phyloP scores from a whole-genome alignment of 352 stramenopile genomes.

The Achlya hypogyna region DNA sequence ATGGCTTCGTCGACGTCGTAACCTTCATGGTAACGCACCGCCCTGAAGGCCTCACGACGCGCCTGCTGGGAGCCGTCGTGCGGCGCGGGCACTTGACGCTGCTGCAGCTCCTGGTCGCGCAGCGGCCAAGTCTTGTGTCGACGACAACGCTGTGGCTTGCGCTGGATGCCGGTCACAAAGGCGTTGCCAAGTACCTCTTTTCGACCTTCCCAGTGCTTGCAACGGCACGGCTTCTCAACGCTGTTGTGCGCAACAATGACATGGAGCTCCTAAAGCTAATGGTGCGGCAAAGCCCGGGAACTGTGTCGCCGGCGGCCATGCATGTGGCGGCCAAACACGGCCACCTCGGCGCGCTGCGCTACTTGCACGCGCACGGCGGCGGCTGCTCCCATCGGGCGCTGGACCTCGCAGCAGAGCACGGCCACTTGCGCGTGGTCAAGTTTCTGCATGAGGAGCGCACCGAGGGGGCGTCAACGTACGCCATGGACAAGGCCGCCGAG shows the following conservation, averaged over 20 bases:
- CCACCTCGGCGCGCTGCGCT: background rate
- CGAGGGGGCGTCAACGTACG: slow-evolving; percentile 15
- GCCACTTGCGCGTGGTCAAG: slow-evolving; percentile 8
- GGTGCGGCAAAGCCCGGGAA: background rate
- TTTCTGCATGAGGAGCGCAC: background rate
- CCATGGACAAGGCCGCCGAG: slow-evolving; percentile 22
- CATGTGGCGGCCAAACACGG: slow-evolving; percentile 4
- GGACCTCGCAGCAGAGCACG: slow-evolving; percentile 10
- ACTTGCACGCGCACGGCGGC: background rate
- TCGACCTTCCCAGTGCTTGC: background rate
- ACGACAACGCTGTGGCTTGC: background rate
- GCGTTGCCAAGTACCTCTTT: background rate
- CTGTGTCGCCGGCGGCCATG: background rate
- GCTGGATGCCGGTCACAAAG: background rate
- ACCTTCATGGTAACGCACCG: background rate
- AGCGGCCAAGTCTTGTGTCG: background rate
- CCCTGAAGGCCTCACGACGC: background rate
- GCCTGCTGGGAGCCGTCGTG: background rate
- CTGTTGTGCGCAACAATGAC: background rate
- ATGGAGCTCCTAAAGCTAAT: background rate
- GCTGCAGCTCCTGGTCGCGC: background rate
- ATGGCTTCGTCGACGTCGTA: background rate
- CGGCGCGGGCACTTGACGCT: background rate
- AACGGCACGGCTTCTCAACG: background rate
- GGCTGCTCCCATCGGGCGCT: slow-evolving; percentile 16